These are phyloP conservation scores for Tolypocladium capitatum DNA, from an alignment of 2,329 filamentous ascomycete species.

Conservation along the genomic window DNA sequence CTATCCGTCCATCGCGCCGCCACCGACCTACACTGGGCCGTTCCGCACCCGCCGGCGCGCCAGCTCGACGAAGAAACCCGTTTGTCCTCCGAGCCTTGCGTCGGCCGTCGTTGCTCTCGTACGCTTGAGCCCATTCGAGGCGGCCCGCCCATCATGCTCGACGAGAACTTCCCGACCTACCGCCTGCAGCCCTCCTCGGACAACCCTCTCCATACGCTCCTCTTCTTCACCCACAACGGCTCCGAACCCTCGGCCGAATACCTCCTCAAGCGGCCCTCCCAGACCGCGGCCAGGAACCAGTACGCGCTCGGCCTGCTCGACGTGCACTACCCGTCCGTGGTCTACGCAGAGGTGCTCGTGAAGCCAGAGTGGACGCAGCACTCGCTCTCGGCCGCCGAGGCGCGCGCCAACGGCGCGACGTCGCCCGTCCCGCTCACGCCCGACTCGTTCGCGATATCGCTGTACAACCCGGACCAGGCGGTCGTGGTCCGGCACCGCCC, in stretches of 20 bases:
- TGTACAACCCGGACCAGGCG: constrained; percentile 89
- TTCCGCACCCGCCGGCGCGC: not conserved
- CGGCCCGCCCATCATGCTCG: constrained; percentile 50
- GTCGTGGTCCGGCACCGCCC: constrained; percentile 57
- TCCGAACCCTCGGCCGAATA: constrained; percentile 71
- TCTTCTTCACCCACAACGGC: constrained; percentile 57
- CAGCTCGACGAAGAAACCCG: not conserved
- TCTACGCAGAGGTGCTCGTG: constrained; percentile 78
- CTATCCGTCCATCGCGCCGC: not conserved
- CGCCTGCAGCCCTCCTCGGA: constrained; percentile 39
- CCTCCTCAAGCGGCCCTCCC: constrained; percentile 60
- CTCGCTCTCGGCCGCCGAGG: constrained; percentile 66
- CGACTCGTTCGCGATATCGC: constrained; percentile 65
- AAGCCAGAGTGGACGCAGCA: constrained; percentile 78
- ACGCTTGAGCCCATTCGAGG: not conserved
- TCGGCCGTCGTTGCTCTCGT: not conserved
- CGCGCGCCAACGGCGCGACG: constrained; percentile 55
- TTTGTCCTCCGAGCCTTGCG: not conserved
- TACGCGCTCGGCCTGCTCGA: constrained; percentile 83
- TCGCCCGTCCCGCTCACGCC: constrained; percentile 60
- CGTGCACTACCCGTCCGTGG: constrained; percentile 62
- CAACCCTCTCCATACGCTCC: constrained; percentile 40
- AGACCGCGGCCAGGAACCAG: constrained; percentile 59
- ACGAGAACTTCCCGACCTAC: constrained; percentile 81
- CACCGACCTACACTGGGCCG: not conserved